phyloP scores from a whole-genome alignment of 495 filamentous ascomycete species.

The Aspergillus wentii region DNA sequence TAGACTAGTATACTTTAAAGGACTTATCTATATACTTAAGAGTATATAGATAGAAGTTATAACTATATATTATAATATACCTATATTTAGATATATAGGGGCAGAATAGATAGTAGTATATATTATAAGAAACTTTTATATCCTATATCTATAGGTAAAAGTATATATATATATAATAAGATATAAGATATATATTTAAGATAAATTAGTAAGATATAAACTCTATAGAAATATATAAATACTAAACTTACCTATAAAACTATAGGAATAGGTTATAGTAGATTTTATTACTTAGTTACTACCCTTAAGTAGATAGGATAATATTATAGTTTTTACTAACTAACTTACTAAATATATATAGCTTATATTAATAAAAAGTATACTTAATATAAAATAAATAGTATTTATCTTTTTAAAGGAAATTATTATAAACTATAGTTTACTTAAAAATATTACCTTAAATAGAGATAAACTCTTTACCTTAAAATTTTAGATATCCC shows the following conservation, averaged over 20 bases:
- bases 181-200: constrained; percentile 3
- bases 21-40: constrained; percentile 6
- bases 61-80: constrained; percentile 2
- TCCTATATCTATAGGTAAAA: constrained; percentile 2
- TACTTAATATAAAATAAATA: constrained; percentile 1
- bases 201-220: constrained; percentile 2
- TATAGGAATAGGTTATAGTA: constrained; percentile 14
- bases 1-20: constrained; percentile 6
- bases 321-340: constrained; percentile 4
- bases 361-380: constrained; percentile 1
- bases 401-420: not conserved
- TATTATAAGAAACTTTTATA: constrained; percentile 6
- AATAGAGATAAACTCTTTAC: constrained; percentile 1
- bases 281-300: constrained; percentile 16
- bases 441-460: not conserved
- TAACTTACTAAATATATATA: constrained; percentile 1
- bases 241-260: not conserved
- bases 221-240: constrained; percentile 10
- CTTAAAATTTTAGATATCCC: not conserved
- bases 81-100: constrained; percentile 1
- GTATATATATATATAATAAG: constrained; percentile 8
- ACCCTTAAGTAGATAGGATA: constrained; percentile 2
- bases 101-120: constrained; percentile 5
- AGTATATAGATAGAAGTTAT: constrained; percentile 5
- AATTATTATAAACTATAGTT: constrained; percentile 1